phyloP scores from a whole-genome alignment of 768 basidiomycete species.

The Ephemerocybe angulata region DNA sequence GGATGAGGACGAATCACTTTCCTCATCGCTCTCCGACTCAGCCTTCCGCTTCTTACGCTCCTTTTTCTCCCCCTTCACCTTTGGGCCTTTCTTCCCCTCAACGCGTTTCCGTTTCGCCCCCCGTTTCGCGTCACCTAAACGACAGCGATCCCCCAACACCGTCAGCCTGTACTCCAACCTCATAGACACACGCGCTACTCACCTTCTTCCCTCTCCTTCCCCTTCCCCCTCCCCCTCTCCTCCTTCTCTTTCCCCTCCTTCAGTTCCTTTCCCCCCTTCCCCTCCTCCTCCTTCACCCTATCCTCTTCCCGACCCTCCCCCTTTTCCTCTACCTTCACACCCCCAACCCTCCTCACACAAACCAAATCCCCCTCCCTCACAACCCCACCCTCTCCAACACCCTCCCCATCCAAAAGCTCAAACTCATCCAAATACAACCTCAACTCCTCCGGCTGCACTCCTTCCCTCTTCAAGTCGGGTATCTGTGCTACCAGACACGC shows the following conservation, averaged over 20 bases:
- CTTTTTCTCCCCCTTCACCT: constrained; percentile 7
- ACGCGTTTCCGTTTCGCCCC: constrained; percentile 8
- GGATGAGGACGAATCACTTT: constrained; percentile 21
- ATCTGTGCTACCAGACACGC: constrained; percentile 32
- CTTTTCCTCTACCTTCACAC: constrained; percentile 5
- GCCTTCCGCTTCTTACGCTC: not conserved
- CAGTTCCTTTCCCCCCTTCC: not conserved
- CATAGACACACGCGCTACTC: not conserved
- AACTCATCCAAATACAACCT: constrained; percentile 43
- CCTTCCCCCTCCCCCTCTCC: not conserved
- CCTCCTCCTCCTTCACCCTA: constrained; percentile 2
- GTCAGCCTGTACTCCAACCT: not conserved
- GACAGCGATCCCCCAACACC: not conserved
- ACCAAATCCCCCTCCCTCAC: constrained; percentile 51
- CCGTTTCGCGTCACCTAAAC: not conserved
- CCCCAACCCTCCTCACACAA: constrained; percentile 19
- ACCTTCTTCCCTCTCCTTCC: not conserved
- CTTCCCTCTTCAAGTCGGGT: constrained; percentile 23
- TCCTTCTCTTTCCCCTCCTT: not conserved
- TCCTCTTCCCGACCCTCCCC: constrained; percentile 14
- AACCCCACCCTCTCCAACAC: constrained; percentile 29
- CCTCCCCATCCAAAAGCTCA: constrained; percentile 41
- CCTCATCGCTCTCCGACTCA: constrained; percentile 8
- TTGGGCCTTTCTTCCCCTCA: constrained; percentile 2
- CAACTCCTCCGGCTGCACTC: constrained; percentile 21